Percentiles rank a stretch among this genome's conserved stretches.
Evolutionary conservation across 108 stramenopile species (phyloP).

Genomic region (Nitzschia palea): DNA sequence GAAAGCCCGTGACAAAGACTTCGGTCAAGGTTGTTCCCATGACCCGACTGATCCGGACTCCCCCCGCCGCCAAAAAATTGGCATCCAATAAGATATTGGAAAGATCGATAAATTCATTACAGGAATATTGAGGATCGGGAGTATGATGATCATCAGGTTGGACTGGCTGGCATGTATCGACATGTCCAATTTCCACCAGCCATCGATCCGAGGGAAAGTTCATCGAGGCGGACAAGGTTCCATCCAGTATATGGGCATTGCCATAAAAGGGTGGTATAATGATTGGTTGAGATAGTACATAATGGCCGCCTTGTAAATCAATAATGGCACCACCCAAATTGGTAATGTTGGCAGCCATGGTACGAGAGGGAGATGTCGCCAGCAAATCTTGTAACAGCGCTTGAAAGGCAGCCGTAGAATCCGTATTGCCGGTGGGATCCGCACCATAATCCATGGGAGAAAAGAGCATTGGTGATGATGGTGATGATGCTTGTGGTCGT

Average conservation of each 20-base stretch:
- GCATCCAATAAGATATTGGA: constrained; percentile 7
- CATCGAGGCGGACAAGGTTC: neutral
- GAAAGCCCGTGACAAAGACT: constrained; percentile 14
- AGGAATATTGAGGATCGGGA: constrained; percentile 6
- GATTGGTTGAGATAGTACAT: neutral
- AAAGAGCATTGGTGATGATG: neutral
- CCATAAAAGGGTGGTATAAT: constrained; percentile 14
- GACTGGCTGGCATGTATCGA: neutral
- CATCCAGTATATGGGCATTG: constrained; percentile 11
- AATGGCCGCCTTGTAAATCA: constrained; percentile 10
- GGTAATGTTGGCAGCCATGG: constrained; percentile 7
- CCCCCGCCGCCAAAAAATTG: constrained; percentile 13
- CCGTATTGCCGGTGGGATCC: constrained; percentile 1
- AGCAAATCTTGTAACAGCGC: neutral
- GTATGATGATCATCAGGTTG: neutral
- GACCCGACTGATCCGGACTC: constrained; percentile 4
- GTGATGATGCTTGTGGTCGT: neutral
- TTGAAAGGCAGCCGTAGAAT: constrained; percentile 8
- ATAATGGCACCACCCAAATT: constrained; percentile 7
- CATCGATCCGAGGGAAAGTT: constrained; percentile 1
- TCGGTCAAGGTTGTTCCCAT: constrained; percentile 8
- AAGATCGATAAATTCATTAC: constrained; percentile 6
- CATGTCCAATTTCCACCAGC: constrained; percentile 11
- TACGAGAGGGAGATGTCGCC: neutral
- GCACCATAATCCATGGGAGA: constrained; percentile 10